phyloP scores from a whole-genome alignment of 345 rosid species.

The Melaleuca quinquenervia region DNA sequence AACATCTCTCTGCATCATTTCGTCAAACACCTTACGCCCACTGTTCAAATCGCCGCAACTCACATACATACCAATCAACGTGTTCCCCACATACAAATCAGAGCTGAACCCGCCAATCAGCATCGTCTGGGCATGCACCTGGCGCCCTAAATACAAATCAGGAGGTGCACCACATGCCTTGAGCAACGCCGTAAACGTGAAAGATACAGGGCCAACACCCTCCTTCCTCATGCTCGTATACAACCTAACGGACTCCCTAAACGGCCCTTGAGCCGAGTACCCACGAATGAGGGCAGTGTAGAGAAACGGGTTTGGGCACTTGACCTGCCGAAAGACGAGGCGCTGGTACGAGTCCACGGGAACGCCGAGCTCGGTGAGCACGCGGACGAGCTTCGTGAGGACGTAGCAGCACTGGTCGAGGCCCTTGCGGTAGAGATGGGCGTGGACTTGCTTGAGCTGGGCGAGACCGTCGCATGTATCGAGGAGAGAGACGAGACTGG shows the following conservation, averaged over 20 bases:
- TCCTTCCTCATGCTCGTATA: conserved; percentile 43
- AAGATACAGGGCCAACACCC: conserved; percentile 44
- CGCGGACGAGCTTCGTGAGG: conserved; percentile 64
- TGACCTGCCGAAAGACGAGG: conserved; percentile 40
- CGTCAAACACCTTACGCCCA: conserved; percentile 57
- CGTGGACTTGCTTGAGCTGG: conserved; percentile 54
- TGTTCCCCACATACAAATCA: conserved; percentile 58
- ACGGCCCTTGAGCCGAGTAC: conserved; percentile 25
- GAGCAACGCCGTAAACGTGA: conserved; percentile 71
- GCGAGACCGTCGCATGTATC: conserved; percentile 23
- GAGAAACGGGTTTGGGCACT: conserved; percentile 52
- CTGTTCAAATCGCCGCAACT: conserved; percentile 40
- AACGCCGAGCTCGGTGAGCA: conserved; percentile 30
- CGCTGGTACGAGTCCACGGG: conserved; percentile 47
- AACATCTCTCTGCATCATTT: conserved; percentile 51
- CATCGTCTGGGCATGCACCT: conserved; percentile 70
- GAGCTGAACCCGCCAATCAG: conserved; percentile 48
- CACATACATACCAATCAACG: conserved; percentile 49
- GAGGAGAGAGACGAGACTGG: conserved; percentile 37
- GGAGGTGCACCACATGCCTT: conserved; percentile 34
- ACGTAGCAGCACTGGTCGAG: conserved; percentile 49
- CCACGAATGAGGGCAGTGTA: conserved; percentile 73
- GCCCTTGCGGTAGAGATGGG: conserved; percentile 26
- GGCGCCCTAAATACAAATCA: conserved; percentile 44
- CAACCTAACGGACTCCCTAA: conserved; percentile 23